These are phyloP conservation scores for Wallemia mellicola DNA, from an alignment of 1,284 basidiomycete genomes.

Conservation along the genomic window DNA sequence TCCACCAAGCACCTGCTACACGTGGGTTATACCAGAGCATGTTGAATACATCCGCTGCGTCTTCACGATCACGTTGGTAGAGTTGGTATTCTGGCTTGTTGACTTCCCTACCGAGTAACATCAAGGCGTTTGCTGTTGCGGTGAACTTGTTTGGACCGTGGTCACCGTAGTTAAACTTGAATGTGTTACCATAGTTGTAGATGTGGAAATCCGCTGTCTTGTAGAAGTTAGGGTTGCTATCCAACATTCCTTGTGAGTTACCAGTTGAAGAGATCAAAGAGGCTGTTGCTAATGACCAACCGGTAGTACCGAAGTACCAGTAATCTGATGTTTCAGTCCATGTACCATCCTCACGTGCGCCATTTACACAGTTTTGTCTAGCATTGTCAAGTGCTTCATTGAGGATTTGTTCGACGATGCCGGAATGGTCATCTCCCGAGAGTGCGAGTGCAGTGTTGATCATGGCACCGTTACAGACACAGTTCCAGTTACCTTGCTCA, in stretches of 20 bases:
- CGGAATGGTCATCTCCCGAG: conserved; percentile 8
- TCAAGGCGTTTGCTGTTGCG: conserved; percentile 37
- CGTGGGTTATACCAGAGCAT: conserved; percentile 95
- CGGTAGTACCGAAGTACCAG: conserved; percentile 84
- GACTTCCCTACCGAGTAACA: conserved; percentile 39
- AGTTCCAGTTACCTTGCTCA: conserved; percentile 24
- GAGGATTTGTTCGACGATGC: conserved; percentile 31
- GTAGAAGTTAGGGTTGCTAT: conserved; percentile 34
- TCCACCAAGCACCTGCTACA: conserved; percentile 67
- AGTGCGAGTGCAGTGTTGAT: conserved; percentile 11
- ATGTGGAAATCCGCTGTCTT: conserved; percentile 70
- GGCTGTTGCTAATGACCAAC: conserved; percentile 67
- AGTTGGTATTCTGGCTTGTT: conserved; percentile 42
- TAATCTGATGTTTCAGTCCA: conserved; percentile 92
- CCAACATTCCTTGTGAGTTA: conserved; percentile 41
- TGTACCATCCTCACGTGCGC: conserved; percentile 37
- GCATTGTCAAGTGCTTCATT: conserved; percentile 40
- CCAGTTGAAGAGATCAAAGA: conserved; percentile 62
- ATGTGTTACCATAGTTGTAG: conserved; percentile 53
- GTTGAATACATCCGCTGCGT: conserved; percentile 66
- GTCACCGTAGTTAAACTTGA: conserved; percentile 66
- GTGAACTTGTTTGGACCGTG: conserved; percentile 85
- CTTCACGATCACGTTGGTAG: conserved; percentile 69
- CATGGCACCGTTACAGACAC: conserved; percentile 19
- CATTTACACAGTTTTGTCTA: conserved; percentile 40